Evolutionary conservation across 2,329 filamentous ascomycete species (phyloP), one percentile per base, ranked within the genome.

Genomic region (Thielaviopsis euricoi): DNA sequence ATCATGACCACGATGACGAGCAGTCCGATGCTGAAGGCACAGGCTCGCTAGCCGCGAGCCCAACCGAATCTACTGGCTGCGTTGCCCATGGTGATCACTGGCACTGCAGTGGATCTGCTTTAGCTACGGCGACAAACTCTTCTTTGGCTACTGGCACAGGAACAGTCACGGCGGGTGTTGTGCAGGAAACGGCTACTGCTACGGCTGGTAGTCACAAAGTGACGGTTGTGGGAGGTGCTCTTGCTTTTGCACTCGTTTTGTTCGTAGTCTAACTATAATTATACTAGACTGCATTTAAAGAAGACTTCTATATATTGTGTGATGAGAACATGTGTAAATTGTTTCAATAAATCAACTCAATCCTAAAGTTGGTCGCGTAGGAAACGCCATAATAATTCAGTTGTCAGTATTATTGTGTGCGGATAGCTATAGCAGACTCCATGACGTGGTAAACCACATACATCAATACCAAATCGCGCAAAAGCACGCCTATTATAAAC

Each of bases 51-150:
- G 57, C 65, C 22, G 67, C 68, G 3, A 68, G 66, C n/a, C 68
- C 69, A 6, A 71, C 68, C 55, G 67, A 72, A 40, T 67, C 66
- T 7, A 59, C 64, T 5, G 66, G 66, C 26, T 73, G 71, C 61
- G 64, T 67, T 46, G 62, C 71, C 12, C 71, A 73, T 55, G 68
- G 66, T 10, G 71, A 74, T 61, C 71, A 73, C 64, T 73, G 61
- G 63, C 64, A 66, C 61, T 66, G 64, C 60, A 62, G 64, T 37
- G 63, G 60, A 49, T 58, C 63, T 3, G 60, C 52, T 43, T 53
- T 33, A 5, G 49, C 53, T 33, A 33, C 26, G 7, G n/a, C 43
- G 21, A 21, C 17, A n/a, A 43, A n/a, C 37, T 43, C 37, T n/a
- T 43, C 37, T 17, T 43, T n/a, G 17, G 10, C n/a, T 21, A n/a